Base-by-base conservation (phyloP, 1,284 basidiomycete genomes). In the Exobasidium rhododendri region DNA sequence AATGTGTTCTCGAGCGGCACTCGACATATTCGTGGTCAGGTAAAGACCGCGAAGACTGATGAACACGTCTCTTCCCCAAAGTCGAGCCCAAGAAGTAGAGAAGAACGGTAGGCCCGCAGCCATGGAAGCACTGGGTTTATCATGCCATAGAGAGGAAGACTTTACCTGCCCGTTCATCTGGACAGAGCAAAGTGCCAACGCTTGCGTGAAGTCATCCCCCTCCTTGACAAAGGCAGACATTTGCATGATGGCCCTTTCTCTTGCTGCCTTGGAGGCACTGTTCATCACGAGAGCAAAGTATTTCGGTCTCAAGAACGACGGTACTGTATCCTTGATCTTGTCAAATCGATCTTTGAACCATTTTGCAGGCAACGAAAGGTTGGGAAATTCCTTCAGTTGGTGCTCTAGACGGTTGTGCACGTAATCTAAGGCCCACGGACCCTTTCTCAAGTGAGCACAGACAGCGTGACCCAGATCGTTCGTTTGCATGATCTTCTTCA, bases 381-480 rank as follows among this genome's bases (percentile, higher is more conserved):
- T 64, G 22, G 73, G 74, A 56, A 76, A 67, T 4, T 66, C 53
- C 4, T 28, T 30, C 17, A 32, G 20, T 14, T 47, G 29, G 90
- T 85, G 85, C 58, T 83, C 82, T 35, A 98, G 81, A 31, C 94
- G 85, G 10, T 63, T 46, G 46, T 73, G 68, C 13, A 73, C 64
- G 35, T 75, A 75, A 68, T 76, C 74, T 17, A 75, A 53, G 29
- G 74, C 68, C 74, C 74, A 76, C 17, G 70, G 62, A 22, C 73
- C 74, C 13, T 71, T 62, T 35, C 74, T 69, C 17, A 76, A 63
- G 50, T 76, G 73, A 17, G 50, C 73, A 54, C 74, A 76, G 13
- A 76, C 54, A 7, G 74, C 66, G 43, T 76, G 74, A 31, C 74
- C 74, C 7, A 76, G 68, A 58, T 76, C 74, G 53, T 76, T 76